Percentiles rank a stretch among this genome's conserved stretches.
These are phyloP conservation scores for Trypanosoma cruzi DNA, from an alignment of 208 protist species.

Conservation along the genomic window DNA sequence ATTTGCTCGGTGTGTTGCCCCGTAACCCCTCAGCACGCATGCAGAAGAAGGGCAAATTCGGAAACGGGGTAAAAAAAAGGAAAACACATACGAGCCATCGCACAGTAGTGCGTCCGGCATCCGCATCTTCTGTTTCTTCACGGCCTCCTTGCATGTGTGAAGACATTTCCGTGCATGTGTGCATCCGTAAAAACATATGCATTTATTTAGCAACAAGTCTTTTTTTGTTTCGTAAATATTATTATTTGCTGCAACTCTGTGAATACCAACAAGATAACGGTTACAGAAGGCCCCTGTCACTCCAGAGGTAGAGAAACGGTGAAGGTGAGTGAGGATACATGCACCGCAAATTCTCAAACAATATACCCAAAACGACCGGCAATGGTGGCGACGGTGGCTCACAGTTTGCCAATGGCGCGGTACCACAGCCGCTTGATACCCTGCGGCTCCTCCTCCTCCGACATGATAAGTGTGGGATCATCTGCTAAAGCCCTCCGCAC, in stretches of 20 bases:
- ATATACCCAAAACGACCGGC: neutral
- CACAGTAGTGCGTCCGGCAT: neutral
- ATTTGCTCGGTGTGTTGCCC: neutral
- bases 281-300: neutral
- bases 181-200: too few species aligned
- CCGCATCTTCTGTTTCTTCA: neutral
- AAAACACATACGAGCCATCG: neutral
- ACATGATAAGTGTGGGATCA: slow-evolving; percentile 50
- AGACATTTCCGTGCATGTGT: too few species aligned
- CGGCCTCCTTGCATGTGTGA: too few species aligned
- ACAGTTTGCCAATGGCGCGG: slow-evolving; percentile 84
- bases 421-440: slow-evolving; percentile 74
- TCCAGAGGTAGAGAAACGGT: neutral
- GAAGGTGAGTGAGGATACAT: neutral
- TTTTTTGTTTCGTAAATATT: neutral
- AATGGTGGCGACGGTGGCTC: neutral
- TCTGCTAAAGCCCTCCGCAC: slow-evolving; percentile 54
- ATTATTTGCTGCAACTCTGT: neutral
- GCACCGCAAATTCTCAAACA: neutral
- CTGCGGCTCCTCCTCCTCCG: slow-evolving; percentile 53
- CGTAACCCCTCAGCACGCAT: neutral
- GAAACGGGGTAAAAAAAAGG: neutral
- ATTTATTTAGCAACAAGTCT: neutral
- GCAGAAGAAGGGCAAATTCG: neutral
- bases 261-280: neutral